Conservation (phyloP, 225 moss, liverwort and hornwort species). For the Asterella californica region DNA sequence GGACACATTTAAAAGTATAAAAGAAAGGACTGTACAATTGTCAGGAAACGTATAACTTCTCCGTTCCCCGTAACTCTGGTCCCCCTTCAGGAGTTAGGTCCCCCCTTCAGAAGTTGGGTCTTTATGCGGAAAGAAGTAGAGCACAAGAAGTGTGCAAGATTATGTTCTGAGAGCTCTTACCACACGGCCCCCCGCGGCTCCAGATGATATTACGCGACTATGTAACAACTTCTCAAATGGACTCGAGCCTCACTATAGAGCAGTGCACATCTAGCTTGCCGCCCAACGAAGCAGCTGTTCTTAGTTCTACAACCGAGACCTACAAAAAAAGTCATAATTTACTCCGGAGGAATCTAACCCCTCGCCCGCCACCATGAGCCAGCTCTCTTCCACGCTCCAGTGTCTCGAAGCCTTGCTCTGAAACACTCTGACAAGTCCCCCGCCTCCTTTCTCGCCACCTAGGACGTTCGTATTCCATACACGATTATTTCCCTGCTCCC, state of each 20-base stretch:
- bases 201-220: conserved; percentile 15
- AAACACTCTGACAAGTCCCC: conserved; percentile 10
- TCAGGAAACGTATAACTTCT: not conserved
- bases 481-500: not conserved
- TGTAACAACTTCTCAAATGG: not conserved
- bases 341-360: conserved; percentile 1
- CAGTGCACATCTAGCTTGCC: conserved; percentile 10
- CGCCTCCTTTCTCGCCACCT: conserved; percentile 1
- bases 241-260: not conserved
- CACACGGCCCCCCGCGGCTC: conserved; percentile 1
- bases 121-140: not conserved
- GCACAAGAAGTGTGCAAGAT: conserved; percentile 18
- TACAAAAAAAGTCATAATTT: conserved; percentile 11
- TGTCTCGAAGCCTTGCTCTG: not conserved
- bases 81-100: not conserved
- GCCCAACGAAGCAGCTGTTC: conserved; percentile 5
- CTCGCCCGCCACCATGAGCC: not conserved
- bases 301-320: conserved; percentile 4
- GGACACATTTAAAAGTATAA: conserved; percentile 6
- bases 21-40: not conserved
- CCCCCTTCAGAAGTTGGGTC: not conserved
- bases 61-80: not conserved
- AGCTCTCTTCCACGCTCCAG: not conserved
- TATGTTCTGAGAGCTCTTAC: conserved; percentile 17
- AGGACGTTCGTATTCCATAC: conserved; percentile 7